Percentiles rank a stretch among this genome's conserved stretches.
phyloP scores from a whole-genome alignment of 768 basidiomycete species.

The Bullera alba region DNA sequence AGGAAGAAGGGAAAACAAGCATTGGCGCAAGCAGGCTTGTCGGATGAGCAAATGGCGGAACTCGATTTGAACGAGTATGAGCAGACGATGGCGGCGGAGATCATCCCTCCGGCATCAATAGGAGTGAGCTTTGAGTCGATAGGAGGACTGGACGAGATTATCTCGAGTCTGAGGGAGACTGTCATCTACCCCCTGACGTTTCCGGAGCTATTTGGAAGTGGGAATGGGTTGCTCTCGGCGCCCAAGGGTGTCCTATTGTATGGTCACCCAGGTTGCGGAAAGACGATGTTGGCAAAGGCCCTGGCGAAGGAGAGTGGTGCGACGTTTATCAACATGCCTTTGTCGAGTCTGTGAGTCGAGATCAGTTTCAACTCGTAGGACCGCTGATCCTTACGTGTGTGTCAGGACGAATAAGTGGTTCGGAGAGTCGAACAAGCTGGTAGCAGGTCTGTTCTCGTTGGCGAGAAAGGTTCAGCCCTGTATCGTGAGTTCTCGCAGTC shows the following conservation, averaged over 20 bases:
- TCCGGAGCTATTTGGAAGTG: constrained; percentile 77
- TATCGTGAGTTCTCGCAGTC: constrained; percentile 51
- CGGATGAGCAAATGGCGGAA: constrained; percentile 36
- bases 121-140: constrained; percentile 57
- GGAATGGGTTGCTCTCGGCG: constrained; percentile 63
- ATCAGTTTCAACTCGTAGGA: background rate
- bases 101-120: constrained; percentile 53
- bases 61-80: constrained; percentile 87
- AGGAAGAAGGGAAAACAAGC: constrained; percentile 44
- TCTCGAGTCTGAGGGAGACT: constrained; percentile 82
- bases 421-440: constrained; percentile 88
- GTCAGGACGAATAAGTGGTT: constrained; percentile 55
- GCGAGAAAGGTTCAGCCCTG: constrained; percentile 87
- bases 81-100: constrained; percentile 84
- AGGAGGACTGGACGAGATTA: constrained; percentile 86
- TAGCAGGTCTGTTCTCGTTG: constrained; percentile 86
- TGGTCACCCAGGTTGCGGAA: constrained; percentile 96
- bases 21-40: constrained; percentile 42
- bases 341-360: constrained; percentile 54
- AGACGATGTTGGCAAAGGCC: constrained; percentile 99
- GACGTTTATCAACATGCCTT: constrained; percentile 84
- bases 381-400: constrained; percentile 14
- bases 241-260: constrained; percentile 94
- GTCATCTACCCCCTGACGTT: constrained; percentile 91
- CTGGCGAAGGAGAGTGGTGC: constrained; percentile 95